Percentiles rank a stretch among this genome's conserved stretches.
Evolutionary conservation across 2,329 filamentous ascomycete species (phyloP).

Genomic region (Tolypocladium endophyticum): DNA sequence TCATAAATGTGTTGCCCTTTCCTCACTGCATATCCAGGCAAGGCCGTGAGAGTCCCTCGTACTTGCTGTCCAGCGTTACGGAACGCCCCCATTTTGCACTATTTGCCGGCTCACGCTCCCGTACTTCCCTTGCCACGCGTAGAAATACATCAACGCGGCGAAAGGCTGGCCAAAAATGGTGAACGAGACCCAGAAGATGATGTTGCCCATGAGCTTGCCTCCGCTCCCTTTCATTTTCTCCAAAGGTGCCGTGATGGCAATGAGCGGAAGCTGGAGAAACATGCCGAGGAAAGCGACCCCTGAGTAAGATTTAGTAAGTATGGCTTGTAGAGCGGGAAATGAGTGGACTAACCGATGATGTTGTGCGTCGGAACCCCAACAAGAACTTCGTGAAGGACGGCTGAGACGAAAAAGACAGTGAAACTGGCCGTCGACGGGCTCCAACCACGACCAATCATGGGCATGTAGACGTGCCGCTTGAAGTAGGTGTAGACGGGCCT

Average conservation of each 20-base stretch:
- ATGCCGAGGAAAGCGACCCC: constrained; percentile 91
- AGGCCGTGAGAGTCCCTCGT: not conserved
- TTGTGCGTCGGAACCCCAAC: constrained; percentile 95
- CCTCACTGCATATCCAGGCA: not conserved
- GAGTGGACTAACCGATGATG: constrained; percentile 55
- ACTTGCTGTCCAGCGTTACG: not conserved
- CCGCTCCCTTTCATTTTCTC: constrained; percentile 63
- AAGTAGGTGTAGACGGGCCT: constrained; percentile 96
- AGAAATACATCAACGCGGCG: constrained; percentile 88
- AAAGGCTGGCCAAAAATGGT: constrained; percentile 92
- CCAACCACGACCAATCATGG: constrained; percentile 76
- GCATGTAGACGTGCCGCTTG: constrained; percentile 85
- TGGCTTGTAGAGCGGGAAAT: not conserved
- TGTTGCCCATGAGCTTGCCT: constrained; percentile 76
- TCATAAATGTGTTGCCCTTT: too few relatives aligned
- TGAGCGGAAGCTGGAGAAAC: constrained; percentile 85
- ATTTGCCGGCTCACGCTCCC: constrained; percentile 58
- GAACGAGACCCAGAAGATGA: constrained; percentile 94
- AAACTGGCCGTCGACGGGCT: constrained; percentile 59
- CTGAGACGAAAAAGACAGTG: constrained; percentile 80
- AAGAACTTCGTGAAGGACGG: constrained; percentile 80
- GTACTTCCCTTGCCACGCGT: constrained; percentile 97
- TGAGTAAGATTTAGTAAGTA: constrained; percentile 18
- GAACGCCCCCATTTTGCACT: not conserved
- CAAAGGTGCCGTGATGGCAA: constrained; percentile 66